Base-by-base conservation (phyloP, 768 basidiomycete species). In the Boletus reticulatus region DNA sequence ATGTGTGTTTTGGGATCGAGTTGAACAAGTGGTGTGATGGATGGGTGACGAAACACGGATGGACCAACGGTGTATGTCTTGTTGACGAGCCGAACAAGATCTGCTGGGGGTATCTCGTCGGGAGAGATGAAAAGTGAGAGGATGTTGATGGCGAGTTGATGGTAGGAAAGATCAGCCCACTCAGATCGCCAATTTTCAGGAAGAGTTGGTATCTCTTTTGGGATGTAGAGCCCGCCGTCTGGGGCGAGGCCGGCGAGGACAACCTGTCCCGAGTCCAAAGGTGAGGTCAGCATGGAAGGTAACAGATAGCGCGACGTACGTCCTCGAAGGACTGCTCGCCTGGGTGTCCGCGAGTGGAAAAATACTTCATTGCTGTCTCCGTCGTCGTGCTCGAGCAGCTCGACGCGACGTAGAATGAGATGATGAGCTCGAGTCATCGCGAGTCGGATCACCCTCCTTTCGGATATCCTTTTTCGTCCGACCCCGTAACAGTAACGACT, bases 181-280 rank as follows among this genome's bases (percentile, higher is more conserved):
- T 77, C 76, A 0, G 80, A 76, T 68, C 83, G 72, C 97, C 97
- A 99, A 73, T 91, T 80, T 39, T 70, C 53, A 6, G 97, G 97
- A 4, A 98, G 82, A 10, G 78, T 64, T 11, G 97, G 97, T 52
- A 98, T 92, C 60, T 76, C 69, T 62, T 84, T 83, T 8, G 97
- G 97, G 66, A 99, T 97, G 76, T 96, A 98, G 38, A 99, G 82
- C 34, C 97, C 96, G 58, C 95, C 93, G 62, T 98, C 87, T 19
- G 95, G 94, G 19, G 95, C 95, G 43, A 99, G 87, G 57, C 97
- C 97, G 16, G 91, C 86, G 29, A 99, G 83, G 56, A 99, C 96
- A 13, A 94, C 89, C 96, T 99, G n/a, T 24, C 34, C 34, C 39
- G 16, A 6, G 8, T 2, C 3, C 13, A 14, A 16, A 52, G 45